phyloP scores from a whole-genome alignment of 352 stramenopile genomes.

The Phytophthora lateralis region DNA sequence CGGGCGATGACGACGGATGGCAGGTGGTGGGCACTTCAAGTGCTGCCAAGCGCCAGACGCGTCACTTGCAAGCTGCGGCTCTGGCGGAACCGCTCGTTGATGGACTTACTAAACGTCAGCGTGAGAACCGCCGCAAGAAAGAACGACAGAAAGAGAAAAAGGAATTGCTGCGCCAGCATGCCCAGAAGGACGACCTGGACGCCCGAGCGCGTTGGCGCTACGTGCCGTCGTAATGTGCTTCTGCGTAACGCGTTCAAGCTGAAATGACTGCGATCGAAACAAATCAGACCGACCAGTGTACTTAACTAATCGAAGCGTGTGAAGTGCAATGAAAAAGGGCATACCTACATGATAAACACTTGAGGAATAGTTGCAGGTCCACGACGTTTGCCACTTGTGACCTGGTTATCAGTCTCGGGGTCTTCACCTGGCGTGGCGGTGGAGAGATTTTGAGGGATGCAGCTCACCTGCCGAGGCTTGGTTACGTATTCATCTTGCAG shows the following conservation, averaged over 20 bases:
- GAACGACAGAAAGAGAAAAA: constrained; percentile 81
- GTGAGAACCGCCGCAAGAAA: constrained; percentile 79
- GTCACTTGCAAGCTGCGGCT: constrained; percentile 9
- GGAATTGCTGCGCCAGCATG: constrained; percentile 67
- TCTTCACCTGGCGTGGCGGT: constrained; percentile 13
- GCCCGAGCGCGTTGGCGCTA: constrained; percentile 74
- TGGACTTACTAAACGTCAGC: constrained; percentile 80
- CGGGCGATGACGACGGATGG: constrained; percentile 73
- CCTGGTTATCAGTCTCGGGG: constrained; percentile 12
- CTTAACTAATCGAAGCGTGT: constrained; percentile 23
- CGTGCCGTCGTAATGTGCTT: constrained; percentile 47
- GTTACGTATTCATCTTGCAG: constrained; percentile 79
- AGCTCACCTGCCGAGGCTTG: constrained; percentile 60
- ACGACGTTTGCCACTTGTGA: constrained; percentile 48
- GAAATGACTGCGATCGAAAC: constrained; percentile 13
- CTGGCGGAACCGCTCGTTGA: constrained; percentile 37
- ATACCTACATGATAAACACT: constrained; percentile 71
- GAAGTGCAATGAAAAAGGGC: constrained; percentile 7
- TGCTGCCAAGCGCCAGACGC: constrained; percentile 27
- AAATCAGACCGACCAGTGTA: constrained; percentile 18
- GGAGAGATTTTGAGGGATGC: constrained; percentile 46
- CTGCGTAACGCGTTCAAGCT: not conserved
- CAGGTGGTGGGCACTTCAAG: constrained; percentile 55
- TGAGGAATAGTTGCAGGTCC: constrained; percentile 54
- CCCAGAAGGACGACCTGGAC: constrained; percentile 72